Evolutionary conservation across 2,329 filamentous ascomycete species (phyloP), one percentile per base, ranked within the genome.

Genomic region (Pyricularia sp.): DNA sequence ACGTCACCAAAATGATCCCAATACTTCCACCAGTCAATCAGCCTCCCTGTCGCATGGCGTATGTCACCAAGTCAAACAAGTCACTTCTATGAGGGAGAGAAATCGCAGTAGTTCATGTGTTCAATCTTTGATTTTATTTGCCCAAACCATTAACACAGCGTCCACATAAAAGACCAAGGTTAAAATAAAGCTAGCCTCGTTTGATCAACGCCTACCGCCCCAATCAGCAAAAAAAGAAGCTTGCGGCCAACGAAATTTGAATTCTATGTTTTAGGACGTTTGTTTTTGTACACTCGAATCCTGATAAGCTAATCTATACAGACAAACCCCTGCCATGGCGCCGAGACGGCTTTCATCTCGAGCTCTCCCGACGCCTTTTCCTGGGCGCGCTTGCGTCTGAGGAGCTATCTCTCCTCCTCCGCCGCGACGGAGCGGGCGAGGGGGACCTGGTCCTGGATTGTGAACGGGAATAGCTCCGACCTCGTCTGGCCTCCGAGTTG

Each of bases 371-470:
- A 36, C 68, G 72, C 66, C 74, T 74, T 70, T 72, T 74, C 28
- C 73, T 74, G 66, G 75, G 72, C 65, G 69, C 72, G 2, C 55
- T 63, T 26, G 71, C 64, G 65, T 70, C 72, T n/a, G 72, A 72
- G 65, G 67, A 69, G 55, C 71, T 72, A 61, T 69, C 69, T 64
- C 72, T 71, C 4, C 72, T 66, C 28, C 73, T 68, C 14, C 73
- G 70, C 50, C 67, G 68, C 12, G 55, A 42, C 11, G 69, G 69
- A 10, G 70, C 69, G 61, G 72, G 70, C 50, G 72, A 72, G 25
- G 69, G 70, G 61, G 70, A 68, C 33, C 72, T 72, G 36, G 71
- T 72, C 65, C 73, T 68, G n/a, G 70, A 72, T 20, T 69, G 64
- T n/a, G 66, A 69, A 23, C 66, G 67, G 25, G 70, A 71, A 36